phyloP scores from a whole-genome alignment of 2,329 filamentous ascomycete species.

The Alternaria brassicae region DNA sequence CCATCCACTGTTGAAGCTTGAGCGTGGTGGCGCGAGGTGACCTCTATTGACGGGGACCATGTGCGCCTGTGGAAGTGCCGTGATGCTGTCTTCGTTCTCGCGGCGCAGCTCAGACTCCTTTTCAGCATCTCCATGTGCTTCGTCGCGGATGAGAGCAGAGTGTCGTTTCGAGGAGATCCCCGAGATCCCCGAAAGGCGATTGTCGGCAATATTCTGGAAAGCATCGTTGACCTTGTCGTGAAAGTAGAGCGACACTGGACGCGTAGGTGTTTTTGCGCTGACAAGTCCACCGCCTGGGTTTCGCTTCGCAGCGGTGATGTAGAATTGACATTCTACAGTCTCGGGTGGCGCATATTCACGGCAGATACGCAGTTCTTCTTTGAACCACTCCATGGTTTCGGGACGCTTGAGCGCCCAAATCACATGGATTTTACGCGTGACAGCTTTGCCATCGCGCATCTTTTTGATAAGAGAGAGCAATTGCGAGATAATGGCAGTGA shows the following conservation, averaged over 20 bases:
- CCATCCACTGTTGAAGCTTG: conserved; percentile 27
- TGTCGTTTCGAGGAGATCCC: conserved; percentile 65
- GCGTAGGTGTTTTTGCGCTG: conserved; percentile 60
- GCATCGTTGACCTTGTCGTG: conserved; percentile 89
- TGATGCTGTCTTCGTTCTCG: conserved; percentile 85
- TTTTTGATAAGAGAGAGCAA: conserved; percentile 93
- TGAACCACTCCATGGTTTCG: conserved; percentile 97
- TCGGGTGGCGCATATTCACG: conserved; percentile 87
- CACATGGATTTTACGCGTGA: conserved; percentile 87
- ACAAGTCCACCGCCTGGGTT: conserved; percentile 56
- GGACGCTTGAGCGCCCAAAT: conserved; percentile 93
- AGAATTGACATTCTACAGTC: conserved; percentile 92
- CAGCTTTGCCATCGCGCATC: conserved; percentile 92
- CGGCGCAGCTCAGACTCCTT: conserved; percentile 78
- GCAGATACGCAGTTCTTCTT: conserved; percentile 91
- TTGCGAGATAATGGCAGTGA: conserved; percentile 92
- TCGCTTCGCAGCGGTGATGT: conserved; percentile 80
- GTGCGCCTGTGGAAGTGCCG: conserved; percentile 73
- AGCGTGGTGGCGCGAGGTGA: conserved; percentile 53
- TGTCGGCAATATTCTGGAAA: conserved; percentile 84
- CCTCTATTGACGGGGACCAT: conserved; percentile 36
- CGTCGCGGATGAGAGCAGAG: conserved; percentile 81
- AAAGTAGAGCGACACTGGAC: conserved; percentile 75
- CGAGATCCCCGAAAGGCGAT: conserved; percentile 58
- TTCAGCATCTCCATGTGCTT: conserved; percentile 80